phyloP scores from a whole-genome alignment of 202 grass and related monocot species.

The Eragrostis tef region DNA sequence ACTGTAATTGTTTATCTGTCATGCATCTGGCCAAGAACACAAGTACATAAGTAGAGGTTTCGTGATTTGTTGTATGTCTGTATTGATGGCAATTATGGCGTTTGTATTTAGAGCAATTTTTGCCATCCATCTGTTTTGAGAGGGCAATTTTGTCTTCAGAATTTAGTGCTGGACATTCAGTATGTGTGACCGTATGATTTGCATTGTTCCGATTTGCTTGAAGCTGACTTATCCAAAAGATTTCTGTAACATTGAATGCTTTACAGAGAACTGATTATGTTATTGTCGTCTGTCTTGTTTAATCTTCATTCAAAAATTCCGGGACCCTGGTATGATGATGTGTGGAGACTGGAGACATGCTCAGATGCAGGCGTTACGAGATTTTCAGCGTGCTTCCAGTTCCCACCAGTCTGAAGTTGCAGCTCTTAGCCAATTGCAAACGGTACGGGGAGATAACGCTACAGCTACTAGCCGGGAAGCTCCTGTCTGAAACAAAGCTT shows the following conservation, averaged over 20 bases:
- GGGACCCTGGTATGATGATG: not conserved
- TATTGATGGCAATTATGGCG: not conserved
- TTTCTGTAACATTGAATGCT: not conserved
- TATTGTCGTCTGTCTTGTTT: not conserved
- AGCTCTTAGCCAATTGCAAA: constrained; percentile 27
- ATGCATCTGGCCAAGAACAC: constrained; percentile 6
- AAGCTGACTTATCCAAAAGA: not conserved
- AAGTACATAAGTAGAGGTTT: not conserved
- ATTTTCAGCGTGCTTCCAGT: not conserved
- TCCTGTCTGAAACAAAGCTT: not conserved
- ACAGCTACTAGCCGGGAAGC: not conserved
- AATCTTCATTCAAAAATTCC: not conserved
- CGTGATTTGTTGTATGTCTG: constrained; percentile 28
- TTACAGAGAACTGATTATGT: not conserved
- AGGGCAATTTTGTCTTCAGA: not conserved
- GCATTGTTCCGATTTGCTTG: not conserved
- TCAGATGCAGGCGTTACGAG: not conserved
- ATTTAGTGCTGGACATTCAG: not conserved
- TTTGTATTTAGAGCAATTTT: not conserved
- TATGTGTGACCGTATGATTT: not conserved
- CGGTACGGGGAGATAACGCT: constrained; percentile 47
- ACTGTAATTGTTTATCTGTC: not conserved
- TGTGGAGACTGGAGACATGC: not conserved
- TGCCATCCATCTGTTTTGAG: not conserved
- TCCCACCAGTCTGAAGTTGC: constrained; percentile 11